Evolutionary conservation across 2,329 filamentous ascomycete species (phyloP).

Genomic region (Neobulgaria alba): DNA sequence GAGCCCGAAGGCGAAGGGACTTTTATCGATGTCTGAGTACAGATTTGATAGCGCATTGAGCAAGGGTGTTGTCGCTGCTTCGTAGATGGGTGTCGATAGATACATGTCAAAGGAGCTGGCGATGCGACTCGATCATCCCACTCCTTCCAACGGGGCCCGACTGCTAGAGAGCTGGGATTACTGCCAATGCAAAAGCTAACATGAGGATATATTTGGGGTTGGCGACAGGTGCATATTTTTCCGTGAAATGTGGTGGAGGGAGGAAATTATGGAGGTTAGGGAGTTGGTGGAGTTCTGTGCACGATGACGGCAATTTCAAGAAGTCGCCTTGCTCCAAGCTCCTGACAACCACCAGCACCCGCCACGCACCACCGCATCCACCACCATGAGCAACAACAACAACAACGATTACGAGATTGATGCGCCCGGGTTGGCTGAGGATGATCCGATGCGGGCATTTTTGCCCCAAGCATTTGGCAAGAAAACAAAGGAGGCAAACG

Average conservation of each 20-base stretch:
- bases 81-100: constrained; percentile 16
- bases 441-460: constrained; percentile 68
- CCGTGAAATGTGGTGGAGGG: not conserved
- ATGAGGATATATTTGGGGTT: constrained; percentile 2
- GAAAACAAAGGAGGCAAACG: constrained; percentile 62
- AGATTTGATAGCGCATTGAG: constrained; percentile 8
- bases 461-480: constrained; percentile 82
- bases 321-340: not conserved
- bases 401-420: constrained; percentile 52
- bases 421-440: constrained; percentile 42
- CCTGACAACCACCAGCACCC: not conserved
- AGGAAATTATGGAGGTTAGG: too few relatives aligned
- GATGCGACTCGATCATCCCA: constrained; percentile 16
- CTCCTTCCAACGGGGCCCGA: constrained; percentile 9
- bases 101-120: constrained; percentile 22
- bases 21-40: too few relatives aligned
- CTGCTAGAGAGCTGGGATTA: not conserved
- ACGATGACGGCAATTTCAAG: not conserved
- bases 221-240: not conserved
- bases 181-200: not conserved
- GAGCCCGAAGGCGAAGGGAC: too few relatives aligned
- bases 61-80: constrained; percentile 13
- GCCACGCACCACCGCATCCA: constrained; percentile 3
- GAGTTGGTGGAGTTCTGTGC: not conserved
- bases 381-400: constrained; percentile 49